Percentiles rank a stretch among this genome's conserved stretches.
Conservation (phyloP, 306 rosid species). For the Herpetospermum pedunculosum region DNA sequence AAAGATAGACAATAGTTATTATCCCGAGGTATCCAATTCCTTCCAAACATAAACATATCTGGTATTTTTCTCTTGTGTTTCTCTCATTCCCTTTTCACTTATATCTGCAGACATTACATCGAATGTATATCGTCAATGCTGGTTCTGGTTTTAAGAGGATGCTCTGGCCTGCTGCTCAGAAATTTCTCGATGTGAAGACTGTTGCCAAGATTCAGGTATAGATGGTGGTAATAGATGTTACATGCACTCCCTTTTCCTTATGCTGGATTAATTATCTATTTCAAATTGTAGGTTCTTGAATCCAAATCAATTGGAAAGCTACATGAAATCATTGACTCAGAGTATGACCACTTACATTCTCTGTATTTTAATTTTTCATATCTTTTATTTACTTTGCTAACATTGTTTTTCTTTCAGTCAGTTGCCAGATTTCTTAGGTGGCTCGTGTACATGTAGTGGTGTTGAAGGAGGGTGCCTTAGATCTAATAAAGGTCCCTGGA, state of each 20-base stretch:
- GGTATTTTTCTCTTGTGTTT: background rate
- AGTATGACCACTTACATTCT: slow-evolving; percentile 31
- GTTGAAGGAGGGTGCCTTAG: slow-evolving; percentile 82
- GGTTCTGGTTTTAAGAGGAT: slow-evolving; percentile 88
- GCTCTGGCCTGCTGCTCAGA: slow-evolving; percentile 98
- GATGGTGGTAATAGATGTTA: slow-evolving; percentile 4
- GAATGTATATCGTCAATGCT: slow-evolving; percentile 88
- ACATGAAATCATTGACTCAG: slow-evolving; percentile 69
- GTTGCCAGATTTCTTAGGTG: slow-evolving; percentile 92
- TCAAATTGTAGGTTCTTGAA: slow-evolving; percentile 61
- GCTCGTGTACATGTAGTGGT: slow-evolving; percentile 65
- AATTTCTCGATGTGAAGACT: slow-evolving; percentile 76
- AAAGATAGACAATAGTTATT: slow-evolving; percentile 73
- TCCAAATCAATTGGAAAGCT: slow-evolving; percentile 48
- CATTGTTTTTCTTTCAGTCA: slow-evolving; percentile 43
- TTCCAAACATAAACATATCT: background rate
- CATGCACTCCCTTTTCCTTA: background rate
- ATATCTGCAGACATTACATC: slow-evolving; percentile 62
- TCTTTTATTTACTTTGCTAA: slow-evolving; percentile 13
- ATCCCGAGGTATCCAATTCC: slow-evolving; percentile 67
- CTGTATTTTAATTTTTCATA: background rate
- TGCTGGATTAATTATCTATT: slow-evolving; percentile 10
- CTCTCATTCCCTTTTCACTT: slow-evolving; percentile 4
- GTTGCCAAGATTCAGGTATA: slow-evolving; percentile 78
- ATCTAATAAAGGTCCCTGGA: slow-evolving; percentile 91